Evolutionary conservation across 1,284 basidiomycete genomes (phyloP), one percentile per base, ranked within the genome.

Genomic region (Coriolopsis trogii): DNA sequence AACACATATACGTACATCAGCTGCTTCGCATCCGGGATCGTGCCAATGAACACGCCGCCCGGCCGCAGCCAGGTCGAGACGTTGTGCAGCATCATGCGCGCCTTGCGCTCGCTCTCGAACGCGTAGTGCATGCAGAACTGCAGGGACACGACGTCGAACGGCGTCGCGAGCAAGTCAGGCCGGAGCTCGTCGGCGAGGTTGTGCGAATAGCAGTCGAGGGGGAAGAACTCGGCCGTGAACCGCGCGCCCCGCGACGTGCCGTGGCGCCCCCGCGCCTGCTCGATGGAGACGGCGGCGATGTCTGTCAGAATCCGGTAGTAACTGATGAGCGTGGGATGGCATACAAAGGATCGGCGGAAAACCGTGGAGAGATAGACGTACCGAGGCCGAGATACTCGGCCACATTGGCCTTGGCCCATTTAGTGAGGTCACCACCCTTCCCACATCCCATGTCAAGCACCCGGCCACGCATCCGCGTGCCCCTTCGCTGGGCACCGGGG

Each of bases 101-200:
- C 93, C 69, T 97, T 98, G 46, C 81, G 75, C 25, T 87, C 82
- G 33, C 81, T 89, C 68, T 98, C 95, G 70, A 98, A 99, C 7
- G 96, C 97, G 67, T 99, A 99, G 70, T 99, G 97, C 93, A 99
- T 97, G 73, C 96, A 99, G 70, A 99, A 99, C 68, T 99, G 97
- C 89, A 98, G 90, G 2, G 93, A 91, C 18, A 99, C 93, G 43
- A 93, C 93, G 68, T 98, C 95, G 67, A 98, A 98, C 10, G 83
- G 85, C 26, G 76, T 62, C 4, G 67, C 80, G 55, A 78, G 74
- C 58, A 81, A 73, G 13, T 80, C 73, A 0, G 79, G 76, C 0
- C 89, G 77, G n/a, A 98, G 80, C 15, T 80, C 85, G 40, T 83
- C 81, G 8, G 80, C 77, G 36, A 99, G 76, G 2, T 88, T 74